Evolutionary conservation across 345 rosid species (phyloP).

Genomic region (Corymbia maculata): DNA sequence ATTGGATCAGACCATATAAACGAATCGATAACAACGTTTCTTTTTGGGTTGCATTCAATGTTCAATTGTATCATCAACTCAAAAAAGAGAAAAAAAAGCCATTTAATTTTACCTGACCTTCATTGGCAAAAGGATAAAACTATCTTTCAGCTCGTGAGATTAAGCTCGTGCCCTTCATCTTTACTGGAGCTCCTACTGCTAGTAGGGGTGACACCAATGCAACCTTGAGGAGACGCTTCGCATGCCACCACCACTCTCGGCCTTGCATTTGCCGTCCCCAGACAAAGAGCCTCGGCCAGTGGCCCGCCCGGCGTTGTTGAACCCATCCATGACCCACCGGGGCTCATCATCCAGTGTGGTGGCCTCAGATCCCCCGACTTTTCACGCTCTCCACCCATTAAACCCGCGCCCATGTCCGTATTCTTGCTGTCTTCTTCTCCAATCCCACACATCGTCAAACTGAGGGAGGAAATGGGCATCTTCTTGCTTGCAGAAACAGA

Average conservation of each 20-base stretch:
- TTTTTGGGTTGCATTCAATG: neutral
- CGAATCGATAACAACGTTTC: neutral
- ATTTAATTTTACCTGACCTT: neutral
- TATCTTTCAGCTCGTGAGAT: neutral
- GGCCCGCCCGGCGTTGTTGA: conserved; percentile 50
- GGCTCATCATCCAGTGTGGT: conserved; percentile 29
- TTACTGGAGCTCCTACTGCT: conserved; percentile 8
- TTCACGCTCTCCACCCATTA: conserved; percentile 10
- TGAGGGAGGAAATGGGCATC: conserved; percentile 31
- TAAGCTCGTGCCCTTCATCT: neutral
- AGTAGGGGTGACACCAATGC: conserved; percentile 10
- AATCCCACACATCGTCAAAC: conserved; percentile 41
- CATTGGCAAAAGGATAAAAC: neutral
- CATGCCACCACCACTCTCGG: conserved; percentile 6
- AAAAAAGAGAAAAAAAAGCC: neutral
- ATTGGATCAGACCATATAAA: neutral
- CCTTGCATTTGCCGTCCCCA: conserved; percentile 17
- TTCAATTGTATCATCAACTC: neutral
- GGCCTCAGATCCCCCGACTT: conserved; percentile 1
- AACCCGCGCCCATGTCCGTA: conserved; percentile 8
- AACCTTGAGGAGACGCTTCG: conserved; percentile 5
- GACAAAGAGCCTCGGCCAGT: conserved; percentile 44
- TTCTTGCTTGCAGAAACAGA: conserved; percentile 17
- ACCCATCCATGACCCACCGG: conserved; percentile 22
- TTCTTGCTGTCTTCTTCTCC: conserved; percentile 17